These are phyloP conservation scores for Podila minutissima DNA, from an alignment of 192 early-diverging fungal genomes.

Conservation along the genomic window DNA sequence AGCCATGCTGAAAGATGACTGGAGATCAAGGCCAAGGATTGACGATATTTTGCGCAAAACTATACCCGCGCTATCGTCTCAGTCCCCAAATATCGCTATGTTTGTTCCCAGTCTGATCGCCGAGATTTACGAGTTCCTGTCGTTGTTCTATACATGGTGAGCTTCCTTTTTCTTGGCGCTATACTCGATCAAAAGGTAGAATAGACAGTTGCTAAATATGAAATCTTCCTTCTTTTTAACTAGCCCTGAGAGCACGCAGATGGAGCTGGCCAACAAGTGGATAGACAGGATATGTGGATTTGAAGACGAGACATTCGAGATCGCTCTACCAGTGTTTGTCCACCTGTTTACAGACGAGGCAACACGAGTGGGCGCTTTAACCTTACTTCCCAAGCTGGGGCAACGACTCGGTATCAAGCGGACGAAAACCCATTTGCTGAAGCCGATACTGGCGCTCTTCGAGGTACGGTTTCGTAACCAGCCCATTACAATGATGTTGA, in stretches of 20 bases:
- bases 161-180: background rate
- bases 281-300: conserved; percentile 58
- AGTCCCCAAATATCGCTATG: conserved; percentile 51
- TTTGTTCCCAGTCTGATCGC: conserved; percentile 59
- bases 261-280: conserved; percentile 60
- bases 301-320: conserved; percentile 59
- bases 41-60: conserved; percentile 60
- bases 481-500: background rate
- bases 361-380: conserved; percentile 57
- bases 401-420: conserved; percentile 60
- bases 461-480: conserved; percentile 48
- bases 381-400: conserved; percentile 63
- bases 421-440: conserved; percentile 59
- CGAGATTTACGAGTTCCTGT: conserved; percentile 68
- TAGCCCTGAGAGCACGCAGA: conserved; percentile 27
- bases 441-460: conserved; percentile 67
- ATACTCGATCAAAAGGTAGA: background rate
- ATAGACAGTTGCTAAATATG: background rate
- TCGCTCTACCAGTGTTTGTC: conserved; percentile 64
- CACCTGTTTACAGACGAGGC: conserved; percentile 56
- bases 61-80: conserved; percentile 53
- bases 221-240: background rate
- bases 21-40: conserved; percentile 59
- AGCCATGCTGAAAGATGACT: conserved; percentile 52
- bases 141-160: conserved; percentile 61